Conservation (phyloP, 1,284 basidiomycete species). For the Cryptococcus sp. region DNA sequence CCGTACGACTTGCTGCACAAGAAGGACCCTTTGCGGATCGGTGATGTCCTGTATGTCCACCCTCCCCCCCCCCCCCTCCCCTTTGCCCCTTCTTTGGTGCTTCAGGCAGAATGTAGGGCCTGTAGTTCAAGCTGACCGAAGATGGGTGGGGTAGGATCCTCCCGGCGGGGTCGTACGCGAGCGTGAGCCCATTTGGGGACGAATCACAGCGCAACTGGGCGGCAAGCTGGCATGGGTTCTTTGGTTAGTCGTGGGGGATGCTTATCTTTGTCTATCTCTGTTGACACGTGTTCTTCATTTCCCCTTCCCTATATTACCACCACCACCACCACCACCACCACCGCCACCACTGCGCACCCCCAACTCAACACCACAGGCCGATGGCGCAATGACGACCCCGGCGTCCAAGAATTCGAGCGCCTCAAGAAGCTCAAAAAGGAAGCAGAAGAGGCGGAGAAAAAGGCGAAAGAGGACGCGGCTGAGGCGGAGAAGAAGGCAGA, state of each 20-base stretch:
- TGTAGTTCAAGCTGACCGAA: neutral
- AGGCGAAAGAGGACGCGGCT: conserved; percentile 9
- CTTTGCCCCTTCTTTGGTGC: neutral
- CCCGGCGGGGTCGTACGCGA: conserved; percentile 35
- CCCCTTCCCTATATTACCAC: too few species aligned
- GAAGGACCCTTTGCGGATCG: conserved; percentile 30
- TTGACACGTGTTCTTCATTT: too few species aligned
- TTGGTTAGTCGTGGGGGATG: conserved; percentile 12
- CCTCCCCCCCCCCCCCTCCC: neutral
- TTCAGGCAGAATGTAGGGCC: too few species aligned
- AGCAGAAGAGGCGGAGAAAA: conserved; percentile 21
- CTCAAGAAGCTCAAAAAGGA: conserved; percentile 30
- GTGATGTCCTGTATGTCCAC: conserved; percentile 32
- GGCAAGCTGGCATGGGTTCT: conserved; percentile 38
- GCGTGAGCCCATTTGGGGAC: conserved; percentile 27
- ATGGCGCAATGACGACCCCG: conserved; percentile 33
- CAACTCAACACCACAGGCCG: conserved; percentile 15
- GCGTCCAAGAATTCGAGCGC: conserved; percentile 27
- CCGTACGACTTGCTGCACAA: conserved; percentile 29
- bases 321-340: too few species aligned
- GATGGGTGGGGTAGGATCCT: conserved; percentile 18
- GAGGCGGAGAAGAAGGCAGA: conserved; percentile 8
- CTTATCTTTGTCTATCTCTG: too few species aligned
- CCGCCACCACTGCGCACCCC: too few species aligned
- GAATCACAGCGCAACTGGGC: conserved; percentile 33